phyloP scores from a whole-genome alignment of 768 basidiomycete species.

The Epithele typhae region DNA sequence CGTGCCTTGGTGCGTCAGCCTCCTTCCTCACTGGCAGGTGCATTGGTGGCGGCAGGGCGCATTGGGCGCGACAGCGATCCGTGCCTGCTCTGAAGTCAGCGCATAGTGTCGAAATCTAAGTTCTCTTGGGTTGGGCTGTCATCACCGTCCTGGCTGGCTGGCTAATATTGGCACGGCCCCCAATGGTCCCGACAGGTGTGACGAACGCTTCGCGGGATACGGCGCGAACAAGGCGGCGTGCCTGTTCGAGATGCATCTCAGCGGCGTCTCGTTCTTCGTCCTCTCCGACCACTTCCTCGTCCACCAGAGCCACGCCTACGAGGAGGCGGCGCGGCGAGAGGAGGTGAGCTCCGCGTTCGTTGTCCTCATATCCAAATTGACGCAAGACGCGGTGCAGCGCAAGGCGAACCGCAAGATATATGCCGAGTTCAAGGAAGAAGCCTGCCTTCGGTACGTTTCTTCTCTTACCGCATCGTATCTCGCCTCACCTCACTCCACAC shows the following conservation, averaged over 20 bases:
- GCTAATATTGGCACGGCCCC: conserved; percentile 8
- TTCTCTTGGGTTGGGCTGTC: no score
- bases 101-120: no score
- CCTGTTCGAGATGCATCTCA: conserved; percentile 85
- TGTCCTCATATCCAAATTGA: background rate
- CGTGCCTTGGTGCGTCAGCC: conserved; percentile 59
- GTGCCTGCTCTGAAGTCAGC: no score
- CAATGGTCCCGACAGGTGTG: conserved; percentile 56
- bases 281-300: conserved; percentile 85
- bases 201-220: conserved; percentile 87
- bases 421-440: conserved; percentile 73
- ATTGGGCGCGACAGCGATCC: no score
- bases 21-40: background rate
- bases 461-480: background rate
- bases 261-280: conserved; percentile 80
- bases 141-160: background rate
- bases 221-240: conserved; percentile 93
- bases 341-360: conserved; percentile 62
- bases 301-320: conserved; percentile 82
- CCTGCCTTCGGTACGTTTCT: conserved; percentile 52
- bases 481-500: no score
- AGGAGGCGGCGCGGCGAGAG: conserved; percentile 64
- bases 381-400: conserved; percentile 39
- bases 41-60: no score
- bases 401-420: conserved; percentile 75